Base-by-base conservation (phyloP, 495 filamentous ascomycete genomes). In the Talaromyces adpressus region DNA sequence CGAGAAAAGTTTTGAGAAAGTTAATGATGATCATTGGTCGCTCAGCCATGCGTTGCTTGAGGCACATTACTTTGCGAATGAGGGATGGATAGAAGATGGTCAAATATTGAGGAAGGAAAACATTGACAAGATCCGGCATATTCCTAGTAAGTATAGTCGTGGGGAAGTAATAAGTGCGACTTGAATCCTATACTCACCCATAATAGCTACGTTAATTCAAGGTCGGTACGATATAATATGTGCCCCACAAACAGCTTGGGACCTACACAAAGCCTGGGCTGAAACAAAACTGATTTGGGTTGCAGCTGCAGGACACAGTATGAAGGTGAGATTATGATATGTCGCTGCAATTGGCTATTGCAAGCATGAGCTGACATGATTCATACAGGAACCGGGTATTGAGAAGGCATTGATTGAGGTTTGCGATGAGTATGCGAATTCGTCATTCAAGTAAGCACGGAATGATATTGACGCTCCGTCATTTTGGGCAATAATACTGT, bases 191-290 rank as follows among this genome's bases (percentile, higher is more conserved):
- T 20, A 5, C 22, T 52, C 47, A 25, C 7, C 32, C 20, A 6
- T 5, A 45, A 16, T 63, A 69, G 65, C 22, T 9, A 66, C 63
- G 36, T 78, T 81, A 41, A 67, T 79, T 16, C 74, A 81, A 57
- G 79, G 77, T 2, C 69, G 77, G 20, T 78, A 80, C 58, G 79
- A 81, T 61, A 57, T 79, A 8, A 66, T 80, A 11, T 78, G 74
- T 58, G 72, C 76, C 4, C 71, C 77, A 2, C 67, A 71, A 54
- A 73, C 71, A 6, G 76, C 75, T 18, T 78, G 74, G 72, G 69
- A 74, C 1, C 54, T 81, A 30, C 77, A 79, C 56, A 71, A 78
- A 39, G 70, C 67, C 6, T 64, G 76, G 62, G 18, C 47, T 18
- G 22, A 52, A 18, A 20, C 47, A 23, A 52, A 23, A 23, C 3